Percentiles rank a stretch among this genome's conserved stretches.
These are phyloP conservation scores for Aspergillus diversus DNA, from an alignment of 495 filamentous ascomycete species.

Conservation along the genomic window DNA sequence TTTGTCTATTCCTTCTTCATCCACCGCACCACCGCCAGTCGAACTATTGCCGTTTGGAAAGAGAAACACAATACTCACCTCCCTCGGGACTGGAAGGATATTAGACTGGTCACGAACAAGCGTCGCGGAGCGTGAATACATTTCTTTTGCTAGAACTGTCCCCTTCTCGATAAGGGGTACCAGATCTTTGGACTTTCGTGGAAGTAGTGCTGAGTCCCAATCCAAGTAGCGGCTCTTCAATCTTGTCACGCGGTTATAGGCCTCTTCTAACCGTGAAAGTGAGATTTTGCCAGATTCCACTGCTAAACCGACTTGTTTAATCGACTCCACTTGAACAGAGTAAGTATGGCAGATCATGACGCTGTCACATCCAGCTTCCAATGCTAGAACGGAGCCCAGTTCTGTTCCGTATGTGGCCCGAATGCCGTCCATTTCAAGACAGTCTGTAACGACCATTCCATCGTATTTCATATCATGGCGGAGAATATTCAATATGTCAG, in stretches of 20 bases:
- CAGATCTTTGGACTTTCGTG: constrained; percentile 23
- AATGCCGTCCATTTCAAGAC: constrained; percentile 53
- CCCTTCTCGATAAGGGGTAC: constrained; percentile 29
- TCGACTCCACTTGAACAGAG: constrained; percentile 47
- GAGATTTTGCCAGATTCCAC: constrained; percentile 41
- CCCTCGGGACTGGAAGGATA: constrained; percentile 40
- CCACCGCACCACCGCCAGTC: constrained; percentile 47
- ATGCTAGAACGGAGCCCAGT: constrained; percentile 48
- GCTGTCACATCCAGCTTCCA: constrained; percentile 54
- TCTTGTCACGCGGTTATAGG: constrained; percentile 37
- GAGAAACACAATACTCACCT: constrained; percentile 41
- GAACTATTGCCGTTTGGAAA: constrained; percentile 46
- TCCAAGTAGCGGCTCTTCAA: constrained; percentile 42
- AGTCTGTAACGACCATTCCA: constrained; percentile 46
- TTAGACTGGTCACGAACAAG: constrained; percentile 40
- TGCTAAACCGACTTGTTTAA: constrained; percentile 44
- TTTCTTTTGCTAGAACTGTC: constrained; percentile 31
- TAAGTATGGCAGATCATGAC: constrained; percentile 57
- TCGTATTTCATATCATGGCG: constrained; percentile 46
- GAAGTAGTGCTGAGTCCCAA: constrained; percentile 33
- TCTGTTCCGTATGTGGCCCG: constrained; percentile 50
- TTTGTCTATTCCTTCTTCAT: constrained; percentile 45
- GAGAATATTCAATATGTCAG: constrained; percentile 40
- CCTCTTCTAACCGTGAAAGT: constrained; percentile 36
- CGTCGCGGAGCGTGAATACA: constrained; percentile 47